Evolutionary conservation across 2,329 filamentous ascomycete genomes (phyloP), one percentile per base, ranked within the genome.

Genomic region (Annulohypoxylon truncatum): DNA sequence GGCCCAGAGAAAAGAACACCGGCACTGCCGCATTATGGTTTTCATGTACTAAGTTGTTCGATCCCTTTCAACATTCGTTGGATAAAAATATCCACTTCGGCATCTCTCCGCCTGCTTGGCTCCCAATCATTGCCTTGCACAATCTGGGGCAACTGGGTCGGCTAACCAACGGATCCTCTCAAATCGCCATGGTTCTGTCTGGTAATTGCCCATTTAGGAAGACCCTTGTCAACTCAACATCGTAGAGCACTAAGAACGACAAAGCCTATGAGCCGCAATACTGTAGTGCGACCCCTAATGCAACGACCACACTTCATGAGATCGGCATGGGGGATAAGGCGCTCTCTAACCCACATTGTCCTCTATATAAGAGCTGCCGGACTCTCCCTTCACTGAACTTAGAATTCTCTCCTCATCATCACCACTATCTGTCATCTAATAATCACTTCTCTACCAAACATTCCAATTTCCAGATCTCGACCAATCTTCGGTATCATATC

Each of bases 241-340:
- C 46, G 44, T 2, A 46, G 28, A 12, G 18, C 24, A 29, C n/a
- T 29, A 44, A 33, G 20, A 13, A 54, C 53, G 44, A 59, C 58
- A 61, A 53, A 56, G 40, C 35, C 40, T 33, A 54, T 50, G 56
- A 59, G 60, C 61, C 61, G 50, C 64, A 64, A 53, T 20, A 28
- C 38, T 8, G 13, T 18, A 33, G 20, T 31, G n/a, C 22, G n/a
- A 35, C 8, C 35, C 42, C 26, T 31, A 46, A 35, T 28, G 12
- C 26, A 54, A 24, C 20, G 8, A 35, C n/a, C 28, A 18, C 15
- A 51, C 47, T 29, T 56, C 42, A 35, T 18, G 51, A 44, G 54
- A 62, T 59, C 31, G 35, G n/a, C 52, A 58, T 40, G 29, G 13
- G 57, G 31, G 55, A n/a, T 52, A 64, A 54, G 46, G 50, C 56